Percentiles rank a stretch among this genome's conserved stretches.
These are phyloP conservation scores for Besnoitia besnoiti DNA, from an alignment of 169 alveolate genomes.

Conservation along the genomic window DNA sequence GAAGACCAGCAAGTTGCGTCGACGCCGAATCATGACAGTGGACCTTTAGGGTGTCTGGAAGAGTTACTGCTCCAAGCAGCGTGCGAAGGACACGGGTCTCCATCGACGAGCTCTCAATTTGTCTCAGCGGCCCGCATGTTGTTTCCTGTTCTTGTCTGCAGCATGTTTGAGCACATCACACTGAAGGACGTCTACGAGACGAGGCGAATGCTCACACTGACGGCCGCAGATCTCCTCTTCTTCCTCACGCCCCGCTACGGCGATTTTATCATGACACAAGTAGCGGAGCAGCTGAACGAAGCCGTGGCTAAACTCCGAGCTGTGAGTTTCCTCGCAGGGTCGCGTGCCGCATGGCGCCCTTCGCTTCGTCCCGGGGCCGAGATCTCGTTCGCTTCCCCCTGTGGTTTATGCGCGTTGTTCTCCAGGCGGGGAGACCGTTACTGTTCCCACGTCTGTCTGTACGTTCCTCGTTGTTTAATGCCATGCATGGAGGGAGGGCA, in stretches of 20 bases:
- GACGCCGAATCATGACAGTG: too few species aligned
- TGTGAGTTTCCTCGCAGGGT: not conserved
- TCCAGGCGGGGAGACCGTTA: not conserved
- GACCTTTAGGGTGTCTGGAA: too few species aligned
- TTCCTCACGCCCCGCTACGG: slow-evolving; percentile 76
- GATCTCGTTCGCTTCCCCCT: not conserved
- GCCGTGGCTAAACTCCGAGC: slow-evolving; percentile 48
- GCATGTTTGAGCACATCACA: slow-evolving; percentile 29
- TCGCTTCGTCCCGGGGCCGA: not conserved
- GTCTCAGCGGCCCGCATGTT: not conserved
- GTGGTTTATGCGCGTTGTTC: not conserved
- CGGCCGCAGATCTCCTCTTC: slow-evolving; percentile 72
- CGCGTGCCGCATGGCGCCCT: not conserved
- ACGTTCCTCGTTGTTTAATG: too few species aligned
- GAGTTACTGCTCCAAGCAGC: too few species aligned
- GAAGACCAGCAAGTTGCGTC: too few species aligned
- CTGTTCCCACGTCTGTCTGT: too few species aligned
- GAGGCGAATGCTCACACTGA: slow-evolving; percentile 46
- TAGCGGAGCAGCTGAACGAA: slow-evolving; percentile 72
- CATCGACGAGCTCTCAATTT: too few species aligned
- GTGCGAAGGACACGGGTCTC: too few species aligned
- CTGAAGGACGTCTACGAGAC: slow-evolving; percentile 42
- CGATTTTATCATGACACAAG: slow-evolving; percentile 71
- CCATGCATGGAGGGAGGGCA: too few species aligned
- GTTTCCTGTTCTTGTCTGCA: not conserved